These are phyloP conservation scores for Brassica juncea DNA, from an alignment of 345 rosid species.

Conservation along the genomic window DNA sequence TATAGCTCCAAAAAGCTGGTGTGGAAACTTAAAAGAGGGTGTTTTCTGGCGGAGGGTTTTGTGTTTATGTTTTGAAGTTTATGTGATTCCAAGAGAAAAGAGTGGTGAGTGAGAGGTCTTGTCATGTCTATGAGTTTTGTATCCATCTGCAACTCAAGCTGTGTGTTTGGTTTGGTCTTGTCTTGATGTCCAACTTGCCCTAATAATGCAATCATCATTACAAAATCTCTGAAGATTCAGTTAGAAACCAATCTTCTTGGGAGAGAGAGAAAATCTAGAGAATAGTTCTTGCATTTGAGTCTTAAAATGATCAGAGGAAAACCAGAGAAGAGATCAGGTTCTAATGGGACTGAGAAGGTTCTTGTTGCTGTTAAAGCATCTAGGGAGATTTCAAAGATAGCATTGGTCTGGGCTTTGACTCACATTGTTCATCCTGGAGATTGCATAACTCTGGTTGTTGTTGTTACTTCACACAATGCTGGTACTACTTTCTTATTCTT, in stretches of 20 bases:
- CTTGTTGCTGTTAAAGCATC: constrained; percentile 97
- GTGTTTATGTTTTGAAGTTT: constrained; percentile 33
- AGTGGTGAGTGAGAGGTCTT: constrained; percentile 46
- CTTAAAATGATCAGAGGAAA: constrained; percentile 65
- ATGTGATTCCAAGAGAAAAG: constrained; percentile 37
- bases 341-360: constrained; percentile 68
- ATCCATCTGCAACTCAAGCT: constrained; percentile 39
- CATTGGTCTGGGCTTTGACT: constrained; percentile 97
- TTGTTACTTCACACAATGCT: constrained; percentile 68
- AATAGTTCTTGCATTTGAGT: constrained; percentile 19
- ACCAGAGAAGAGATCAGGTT: constrained; percentile 47
- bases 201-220: constrained; percentile 26
- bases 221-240: constrained; percentile 13
- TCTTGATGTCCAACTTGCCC: constrained; percentile 43
- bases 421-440: constrained; percentile 97
- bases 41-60: constrained; percentile 10
- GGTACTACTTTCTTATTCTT: constrained; percentile 46
- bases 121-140: constrained; percentile 45
- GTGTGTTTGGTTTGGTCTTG: constrained; percentile 40
- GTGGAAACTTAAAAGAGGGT: constrained; percentile 24
- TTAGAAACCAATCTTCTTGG: constrained; percentile 1
- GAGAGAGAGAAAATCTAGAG: constrained; percentile 12
- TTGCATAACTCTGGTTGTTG: constrained; percentile 87
- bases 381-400: constrained; percentile 88
- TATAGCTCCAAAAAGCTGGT: constrained; percentile 16